Conservation (phyloP, 768 basidiomycete species). For the Psilocybe subaeruginosa region DNA sequence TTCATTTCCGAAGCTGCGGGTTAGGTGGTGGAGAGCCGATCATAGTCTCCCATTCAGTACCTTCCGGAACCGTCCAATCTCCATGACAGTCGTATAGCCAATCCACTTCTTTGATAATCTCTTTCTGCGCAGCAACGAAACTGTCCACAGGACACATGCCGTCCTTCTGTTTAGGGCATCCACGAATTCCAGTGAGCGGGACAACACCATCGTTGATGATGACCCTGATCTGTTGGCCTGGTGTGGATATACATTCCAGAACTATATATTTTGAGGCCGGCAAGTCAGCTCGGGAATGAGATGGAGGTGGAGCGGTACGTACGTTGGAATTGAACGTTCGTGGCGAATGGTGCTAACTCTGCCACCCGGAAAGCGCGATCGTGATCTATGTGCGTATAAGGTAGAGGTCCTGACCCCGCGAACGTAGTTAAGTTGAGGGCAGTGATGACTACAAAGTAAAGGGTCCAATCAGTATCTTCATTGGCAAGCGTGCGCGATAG, state of each 20-base stretch:
- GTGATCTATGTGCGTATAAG: constrained; percentile 68
- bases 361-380: constrained; percentile 73
- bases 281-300: background rate
- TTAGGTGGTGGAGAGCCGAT: constrained; percentile 62
- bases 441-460: constrained; percentile 61
- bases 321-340: constrained; percentile 91
- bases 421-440: constrained; percentile 83
- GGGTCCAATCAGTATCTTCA: background rate
- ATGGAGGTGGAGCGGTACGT: constrained; percentile 24
- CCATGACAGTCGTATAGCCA: constrained; percentile 79
- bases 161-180: constrained; percentile 71
- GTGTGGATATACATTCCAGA: constrained; percentile 56
- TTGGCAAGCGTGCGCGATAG: background rate
- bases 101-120: constrained; percentile 66
- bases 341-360: constrained; percentile 84
- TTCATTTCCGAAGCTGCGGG: background rate
- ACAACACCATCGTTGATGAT: constrained; percentile 89
- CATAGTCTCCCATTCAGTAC: constrained; percentile 71
- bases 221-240: constrained; percentile 69
- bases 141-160: constrained; percentile 78
- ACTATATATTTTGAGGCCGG: constrained; percentile 43
- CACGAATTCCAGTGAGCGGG: constrained; percentile 76
- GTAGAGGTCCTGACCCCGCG: constrained; percentile 73
- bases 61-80: constrained; percentile 72
- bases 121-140: constrained; percentile 72